A percentile compares a stretch with the other conserved stretches of the same genome.
Evolutionary conservation across 805 yeast species (phyloP).

Genomic region (Suhomyces sp.): DNA sequence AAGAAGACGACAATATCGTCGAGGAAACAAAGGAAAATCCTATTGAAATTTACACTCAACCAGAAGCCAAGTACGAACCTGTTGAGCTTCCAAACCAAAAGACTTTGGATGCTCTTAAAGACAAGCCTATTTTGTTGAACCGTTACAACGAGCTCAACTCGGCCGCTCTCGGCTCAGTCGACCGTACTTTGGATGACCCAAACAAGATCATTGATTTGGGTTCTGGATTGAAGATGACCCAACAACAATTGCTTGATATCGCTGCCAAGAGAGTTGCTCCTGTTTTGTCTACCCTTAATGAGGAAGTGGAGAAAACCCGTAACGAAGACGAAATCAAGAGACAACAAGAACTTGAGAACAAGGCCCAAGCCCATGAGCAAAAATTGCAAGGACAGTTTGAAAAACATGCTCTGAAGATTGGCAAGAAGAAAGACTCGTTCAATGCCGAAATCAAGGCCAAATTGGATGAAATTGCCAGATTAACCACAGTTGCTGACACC

Average conservation of each 20-base stretch:
- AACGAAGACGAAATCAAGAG: slow-evolving; percentile 42
- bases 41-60: slow-evolving; percentile 33
- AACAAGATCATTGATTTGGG: slow-evolving; percentile 51
- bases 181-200: slow-evolving; percentile 46
- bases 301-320: slow-evolving; percentile 44
- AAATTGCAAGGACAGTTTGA: slow-evolving; percentile 37
- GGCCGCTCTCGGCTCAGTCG: slow-evolving; percentile 45
- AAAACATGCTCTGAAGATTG: slow-evolving; percentile 36
- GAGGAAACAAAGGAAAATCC: slow-evolving; percentile 28
- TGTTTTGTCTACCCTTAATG: slow-evolving; percentile 48
- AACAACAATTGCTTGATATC: slow-evolving; percentile 52
- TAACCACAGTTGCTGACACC: slow-evolving; percentile 26
- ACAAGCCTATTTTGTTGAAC: slow-evolving; percentile 47
- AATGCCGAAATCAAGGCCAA: slow-evolving; percentile 40
- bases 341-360: slow-evolving; percentile 36
- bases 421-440: slow-evolving; percentile 36
- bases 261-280: slow-evolving; percentile 57
- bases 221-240: slow-evolving; percentile 52
- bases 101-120: slow-evolving; percentile 36
- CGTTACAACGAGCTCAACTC: slow-evolving; percentile 49
- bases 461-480: slow-evolving; percentile 20
- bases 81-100: slow-evolving; percentile 35
- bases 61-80: slow-evolving; percentile 34
- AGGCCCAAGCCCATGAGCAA: slow-evolving; percentile 32
- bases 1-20: slow-evolving; percentile 27